Evolutionary conservation across 2,329 filamentous ascomycete species (phyloP), one percentile per base, ranked within the genome.

Genomic region (Bertia moriformis): DNA sequence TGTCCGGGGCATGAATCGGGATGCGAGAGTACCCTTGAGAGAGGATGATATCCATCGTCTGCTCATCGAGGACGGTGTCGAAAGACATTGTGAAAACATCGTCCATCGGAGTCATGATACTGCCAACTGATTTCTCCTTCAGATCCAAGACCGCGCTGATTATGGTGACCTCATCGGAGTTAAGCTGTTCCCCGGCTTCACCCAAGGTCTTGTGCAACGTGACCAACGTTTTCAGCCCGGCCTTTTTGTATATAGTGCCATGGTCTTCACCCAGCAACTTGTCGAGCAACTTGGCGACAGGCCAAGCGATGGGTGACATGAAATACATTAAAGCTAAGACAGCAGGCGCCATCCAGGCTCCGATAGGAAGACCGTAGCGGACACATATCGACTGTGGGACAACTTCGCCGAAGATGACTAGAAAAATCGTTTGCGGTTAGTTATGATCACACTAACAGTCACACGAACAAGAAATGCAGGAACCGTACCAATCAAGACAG

Each of bases 61-160:
- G 69, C 58, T 96, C 89, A 52, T 98, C 87, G 41, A 98, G 63
- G 2, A 96, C 69, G 3, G 89, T 91, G 51, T 98, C 88, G 39
- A 89, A 83, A n/a, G 87, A 87, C 75, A 98, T 85, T 44, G 83
- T 89, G 55, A 93, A 98, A 38, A 96, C 91, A 54, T 98, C 88
- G 36, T 85, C 78, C 83, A 98, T 96, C 1, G 91, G 91, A 0
- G 93, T 98, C 91, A 98, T 98, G 54, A 98, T 94, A 52, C 77
- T 83, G 35, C 85, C 86, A 4, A 98, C 88, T 0, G 89, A 71
- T 63, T 98, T 98, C 48, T 91, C 88, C 63, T 96, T 98, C 47
- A 98, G 67, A 54, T 98, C 91, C 41, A 98, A 65, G 13, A 96
- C 91, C 27, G 91, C 89, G 47, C 85, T 94, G 59, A 98, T 98